Evolutionary conservation across 495 filamentous ascomycete species (phyloP), one percentile per base, ranked within the genome.

Genomic region (Penicillium salamii): DNA sequence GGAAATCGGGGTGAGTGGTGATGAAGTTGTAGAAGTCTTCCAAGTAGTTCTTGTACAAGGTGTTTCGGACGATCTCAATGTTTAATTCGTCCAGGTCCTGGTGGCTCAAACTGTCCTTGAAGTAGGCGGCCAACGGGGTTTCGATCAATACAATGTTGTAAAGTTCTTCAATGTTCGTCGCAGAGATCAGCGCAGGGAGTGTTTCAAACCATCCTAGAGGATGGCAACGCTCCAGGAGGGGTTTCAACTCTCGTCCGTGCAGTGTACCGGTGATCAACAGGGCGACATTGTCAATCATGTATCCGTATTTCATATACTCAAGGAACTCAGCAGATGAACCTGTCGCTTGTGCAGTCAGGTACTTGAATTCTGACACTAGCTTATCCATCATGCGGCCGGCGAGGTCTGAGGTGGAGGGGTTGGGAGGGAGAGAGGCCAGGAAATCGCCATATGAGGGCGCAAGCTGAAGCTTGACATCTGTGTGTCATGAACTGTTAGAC

Each of bases 211-310:
- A 96, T 49, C 93, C 93, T 1, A 99, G 81, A 12, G 93, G 95
- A 61, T 99, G 95, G 70, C 95, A 97, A 60, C 93, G 81, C 57
- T 97, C 93, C 42, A 99, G 72, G 55, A 99, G 81, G 23, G 23
- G 23, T 26, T 26, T 8, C 8, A 26, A 26, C 23, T 99, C 95
- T 62, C 93, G 84, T 72, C 97, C 95, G 69, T 97, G 93, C 15
- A 99, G 80, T 15, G 95, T 99, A 53, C 95, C 93, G 31, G 93
- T 99, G 69, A 99, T 99, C 58, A 99, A 83, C 18, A 99, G 84
- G 20, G 93, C 95, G 33, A 99, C 90, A 66, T 99, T 99, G 71
- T 99, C 93, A 70, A 99, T 99, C 93, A 99, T 99, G 77, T 99
- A 99, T 38, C 90, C 91, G 62, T 99, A 97, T 9, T 92, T 97